Conservation (phyloP, 2,329 filamentous ascomycete genomes). For the Aureobasidium zeae region DNA sequence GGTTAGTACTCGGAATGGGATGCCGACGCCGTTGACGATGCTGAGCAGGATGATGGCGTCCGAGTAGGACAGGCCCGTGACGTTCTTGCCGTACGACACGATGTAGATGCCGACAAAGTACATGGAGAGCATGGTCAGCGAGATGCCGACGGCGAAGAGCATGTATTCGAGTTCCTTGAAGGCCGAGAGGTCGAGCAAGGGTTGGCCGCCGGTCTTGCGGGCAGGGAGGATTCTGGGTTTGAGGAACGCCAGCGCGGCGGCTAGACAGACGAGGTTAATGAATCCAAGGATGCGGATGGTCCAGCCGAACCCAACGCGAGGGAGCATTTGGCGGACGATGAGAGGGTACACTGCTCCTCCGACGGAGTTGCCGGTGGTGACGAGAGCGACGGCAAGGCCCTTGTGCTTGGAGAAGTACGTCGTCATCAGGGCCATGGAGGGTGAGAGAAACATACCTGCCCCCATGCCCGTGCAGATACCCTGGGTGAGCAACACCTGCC, state of each 20-base stretch:
- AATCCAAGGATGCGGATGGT: constrained; percentile 47
- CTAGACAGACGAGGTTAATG: constrained; percentile 41
- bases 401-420: constrained; percentile 30
- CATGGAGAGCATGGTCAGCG: constrained; percentile 21
- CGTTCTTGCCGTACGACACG: constrained; percentile 29
- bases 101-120: constrained; percentile 39
- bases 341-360: constrained; percentile 57
- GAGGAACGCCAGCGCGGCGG: constrained; percentile 23
- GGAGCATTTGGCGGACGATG: constrained; percentile 43
- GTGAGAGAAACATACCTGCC: constrained; percentile 33
- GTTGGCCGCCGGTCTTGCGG: constrained; percentile 29
- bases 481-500: constrained; percentile 41
- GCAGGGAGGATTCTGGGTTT: constrained; percentile 30
- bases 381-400: constrained; percentile 33
- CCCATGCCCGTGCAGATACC: constrained; percentile 39
- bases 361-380: constrained; percentile 49
- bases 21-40: constrained; percentile 49
- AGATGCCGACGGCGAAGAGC: constrained; percentile 22
- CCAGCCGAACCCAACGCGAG: constrained; percentile 55
- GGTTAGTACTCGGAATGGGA: constrained; percentile 45
- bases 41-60: constrained; percentile 48
- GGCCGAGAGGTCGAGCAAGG: constrained; percentile 29
- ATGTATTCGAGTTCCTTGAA: constrained; percentile 31
- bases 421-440: constrained; percentile 28
- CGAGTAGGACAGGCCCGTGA: constrained; percentile 38